Evolutionary conservation across 1,284 basidiomycete species (phyloP).

Genomic region (Moesziomyces antarcticus): DNA sequence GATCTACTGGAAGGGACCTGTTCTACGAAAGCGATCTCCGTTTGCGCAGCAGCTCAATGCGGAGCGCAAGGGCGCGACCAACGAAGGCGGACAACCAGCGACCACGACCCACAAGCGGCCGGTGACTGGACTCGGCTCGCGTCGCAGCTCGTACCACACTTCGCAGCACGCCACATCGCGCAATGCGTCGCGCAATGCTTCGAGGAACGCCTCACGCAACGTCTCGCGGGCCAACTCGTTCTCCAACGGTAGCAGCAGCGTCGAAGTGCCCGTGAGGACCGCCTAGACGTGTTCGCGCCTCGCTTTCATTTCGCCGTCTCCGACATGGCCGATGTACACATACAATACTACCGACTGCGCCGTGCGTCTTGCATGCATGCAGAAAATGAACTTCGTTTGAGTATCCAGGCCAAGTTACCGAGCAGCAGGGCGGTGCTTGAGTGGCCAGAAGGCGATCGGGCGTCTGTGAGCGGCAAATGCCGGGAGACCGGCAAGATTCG

Average conservation of each 20-base stretch:
- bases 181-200: constrained; percentile 26
- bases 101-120: constrained; percentile 31
- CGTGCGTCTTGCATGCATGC: neutral
- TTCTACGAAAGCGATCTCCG: constrained; percentile 40
- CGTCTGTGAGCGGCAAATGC: neutral
- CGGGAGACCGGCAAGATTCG: no score
- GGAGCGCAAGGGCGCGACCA: constrained; percentile 16
- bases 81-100: constrained; percentile 14
- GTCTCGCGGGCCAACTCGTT: constrained; percentile 35
- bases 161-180: constrained; percentile 35
- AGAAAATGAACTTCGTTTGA: neutral
- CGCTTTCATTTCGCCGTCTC: neutral
- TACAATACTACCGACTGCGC: neutral
- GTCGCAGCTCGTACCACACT: constrained; percentile 39
- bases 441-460: no score
- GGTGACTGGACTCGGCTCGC: constrained; percentile 23
- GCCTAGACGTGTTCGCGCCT: constrained; percentile 4
- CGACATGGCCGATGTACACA: neutral
- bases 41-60: constrained; percentile 36
- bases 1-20: constrained; percentile 69
- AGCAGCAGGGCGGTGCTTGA: no score
- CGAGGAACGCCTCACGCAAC: constrained; percentile 24
- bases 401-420: no score
- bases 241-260: constrained; percentile 27
- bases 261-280: constrained; percentile 22